Conservation (phyloP, 352 stramenopile species). For the Pythium coloratum region DNA sequence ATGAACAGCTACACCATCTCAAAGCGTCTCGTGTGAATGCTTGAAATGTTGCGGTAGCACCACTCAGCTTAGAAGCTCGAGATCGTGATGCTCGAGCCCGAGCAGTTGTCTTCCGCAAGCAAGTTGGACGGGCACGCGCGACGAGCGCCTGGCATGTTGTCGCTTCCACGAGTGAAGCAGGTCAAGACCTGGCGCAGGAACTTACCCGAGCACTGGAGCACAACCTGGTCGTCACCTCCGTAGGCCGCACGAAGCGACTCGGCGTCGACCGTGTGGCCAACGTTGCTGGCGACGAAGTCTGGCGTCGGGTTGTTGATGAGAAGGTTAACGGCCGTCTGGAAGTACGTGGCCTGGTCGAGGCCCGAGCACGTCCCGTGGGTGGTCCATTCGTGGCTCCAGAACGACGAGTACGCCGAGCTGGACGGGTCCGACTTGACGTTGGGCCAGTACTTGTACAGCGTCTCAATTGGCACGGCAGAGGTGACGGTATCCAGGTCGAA, state of each 20-base stretch:
- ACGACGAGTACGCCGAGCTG: constrained; percentile 67
- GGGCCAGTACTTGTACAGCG: constrained; percentile 79
- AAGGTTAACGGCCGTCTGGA: constrained; percentile 70
- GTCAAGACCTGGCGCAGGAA: constrained; percentile 69
- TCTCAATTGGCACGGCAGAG: constrained; percentile 58
- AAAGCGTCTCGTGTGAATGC: too few species aligned
- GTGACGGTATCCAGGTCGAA: constrained; percentile 66
- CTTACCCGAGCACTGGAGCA: constrained; percentile 39
- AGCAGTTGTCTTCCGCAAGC: constrained; percentile 66
- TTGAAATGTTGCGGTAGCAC: too few species aligned
- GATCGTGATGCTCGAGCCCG: constrained; percentile 41
- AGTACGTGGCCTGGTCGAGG: constrained; percentile 82
- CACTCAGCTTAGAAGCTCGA: constrained; percentile 33
- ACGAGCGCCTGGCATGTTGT: constrained; percentile 45
- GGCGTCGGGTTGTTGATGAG: constrained; percentile 68
- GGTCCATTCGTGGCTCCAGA: constrained; percentile 92
- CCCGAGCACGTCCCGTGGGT: constrained; percentile 91
- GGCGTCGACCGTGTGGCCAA: constrained; percentile 49
- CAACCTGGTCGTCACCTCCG: constrained; percentile 24
- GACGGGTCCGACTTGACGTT: constrained; percentile 69
- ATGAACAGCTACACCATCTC: too few species aligned
- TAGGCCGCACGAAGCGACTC: constrained; percentile 40
- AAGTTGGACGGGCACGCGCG: constrained; percentile 54
- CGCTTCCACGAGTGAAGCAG: constrained; percentile 64
- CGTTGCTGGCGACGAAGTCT: constrained; percentile 49